Percentiles rank a stretch among this genome's conserved stretches.
phyloP scores from a whole-genome alignment of 2,329 filamentous ascomycete species.

The Penicillium thymicola region DNA sequence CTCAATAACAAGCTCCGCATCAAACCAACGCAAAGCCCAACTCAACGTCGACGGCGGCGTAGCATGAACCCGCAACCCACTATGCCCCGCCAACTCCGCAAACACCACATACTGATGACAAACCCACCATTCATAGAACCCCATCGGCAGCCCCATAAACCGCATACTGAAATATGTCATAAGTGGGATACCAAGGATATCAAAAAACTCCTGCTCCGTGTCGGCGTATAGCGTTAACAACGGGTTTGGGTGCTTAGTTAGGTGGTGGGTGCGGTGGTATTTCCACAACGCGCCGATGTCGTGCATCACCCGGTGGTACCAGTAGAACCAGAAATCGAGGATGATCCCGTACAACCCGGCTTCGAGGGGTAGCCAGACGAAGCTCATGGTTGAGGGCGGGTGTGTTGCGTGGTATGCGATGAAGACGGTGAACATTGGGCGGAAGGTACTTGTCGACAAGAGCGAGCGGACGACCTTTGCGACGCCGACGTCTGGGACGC shows the following conservation, averaged over 20 bases:
- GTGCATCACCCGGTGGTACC: constrained; percentile 28
- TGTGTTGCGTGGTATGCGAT: constrained; percentile 19
- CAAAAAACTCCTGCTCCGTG: no score
- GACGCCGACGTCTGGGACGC: constrained; percentile 26
- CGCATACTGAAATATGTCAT: no score
- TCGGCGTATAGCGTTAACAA: no score
- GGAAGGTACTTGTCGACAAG: constrained; percentile 19
- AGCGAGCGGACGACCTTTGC: constrained; percentile 24
- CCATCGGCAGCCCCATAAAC: no score
- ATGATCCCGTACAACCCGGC: constrained; percentile 24
- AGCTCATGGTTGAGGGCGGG: constrained; percentile 18
- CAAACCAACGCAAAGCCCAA: constrained; percentile 19
- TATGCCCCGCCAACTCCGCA: constrained; percentile 26
- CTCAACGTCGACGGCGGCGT: constrained; percentile 21
- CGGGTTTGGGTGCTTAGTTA: no score
- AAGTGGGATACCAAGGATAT: no score
- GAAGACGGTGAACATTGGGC: constrained; percentile 24
- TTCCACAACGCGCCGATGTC: constrained; percentile 8
- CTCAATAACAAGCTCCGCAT: constrained; percentile 27
- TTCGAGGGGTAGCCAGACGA: constrained; percentile 23
- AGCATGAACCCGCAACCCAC: constrained; percentile 23
- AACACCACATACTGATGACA: constrained; percentile 27
- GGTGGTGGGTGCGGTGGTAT: no score
- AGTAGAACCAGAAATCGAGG: constrained; percentile 31
- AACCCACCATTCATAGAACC: constrained; percentile 19